phyloP scores from a whole-genome alignment of 768 basidiomycete genomes.

The Lentinula lateritia region DNA sequence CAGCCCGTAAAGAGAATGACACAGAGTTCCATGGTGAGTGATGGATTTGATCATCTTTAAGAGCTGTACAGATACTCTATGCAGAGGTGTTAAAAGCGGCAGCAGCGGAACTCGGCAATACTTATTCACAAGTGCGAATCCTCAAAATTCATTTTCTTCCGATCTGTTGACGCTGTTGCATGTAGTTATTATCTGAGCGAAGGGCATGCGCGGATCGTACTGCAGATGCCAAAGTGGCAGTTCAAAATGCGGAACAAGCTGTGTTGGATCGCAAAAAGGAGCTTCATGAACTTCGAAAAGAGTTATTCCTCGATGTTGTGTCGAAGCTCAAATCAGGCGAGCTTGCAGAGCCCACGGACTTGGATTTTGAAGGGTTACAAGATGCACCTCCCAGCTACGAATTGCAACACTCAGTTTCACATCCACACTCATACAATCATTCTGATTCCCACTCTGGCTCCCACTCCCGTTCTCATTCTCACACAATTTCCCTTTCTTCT shows the following conservation, averaged over 20 bases:
- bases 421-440: not conserved
- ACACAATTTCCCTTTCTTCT: not conserved
- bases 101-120: not conserved
- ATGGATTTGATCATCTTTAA: not conserved
- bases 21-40: constrained; percentile 3
- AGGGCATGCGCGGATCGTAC: not conserved
- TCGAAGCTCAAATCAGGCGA: constrained; percentile 5
- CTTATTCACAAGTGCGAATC: not conserved
- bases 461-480: not conserved
- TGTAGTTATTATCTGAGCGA: not conserved
- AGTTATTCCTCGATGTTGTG: not conserved
- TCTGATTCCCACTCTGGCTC: not conserved
- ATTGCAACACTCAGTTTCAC: not conserved
- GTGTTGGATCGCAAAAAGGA: constrained; percentile 1
- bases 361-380: not conserved
- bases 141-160: too few species aligned
- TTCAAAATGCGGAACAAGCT: constrained; percentile 1
- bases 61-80: not conserved
- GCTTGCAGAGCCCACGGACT: not conserved
- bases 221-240: not conserved
- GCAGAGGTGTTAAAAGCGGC: not conserved
- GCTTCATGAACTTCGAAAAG: not conserved
- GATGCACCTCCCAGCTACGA: constrained; percentile 8
- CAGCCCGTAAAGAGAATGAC: constrained; percentile 1
- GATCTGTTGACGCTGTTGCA: not conserved